Evolutionary conservation across 768 basidiomycete genomes (phyloP).

Genomic region (Suillus paluster): DNA sequence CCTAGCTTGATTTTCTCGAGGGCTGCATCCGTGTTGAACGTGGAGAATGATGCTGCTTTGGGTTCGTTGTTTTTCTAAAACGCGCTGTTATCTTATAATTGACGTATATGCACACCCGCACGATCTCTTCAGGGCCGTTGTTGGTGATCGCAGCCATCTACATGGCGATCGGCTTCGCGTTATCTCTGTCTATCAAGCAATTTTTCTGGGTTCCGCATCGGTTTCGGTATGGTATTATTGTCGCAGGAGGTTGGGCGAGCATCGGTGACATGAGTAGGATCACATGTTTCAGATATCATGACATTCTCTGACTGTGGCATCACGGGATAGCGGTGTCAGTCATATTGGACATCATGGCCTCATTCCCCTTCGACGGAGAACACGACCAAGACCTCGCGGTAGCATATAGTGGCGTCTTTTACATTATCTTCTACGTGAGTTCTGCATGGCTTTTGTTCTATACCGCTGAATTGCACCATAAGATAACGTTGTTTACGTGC

Average conservation of each 20-base stretch:
- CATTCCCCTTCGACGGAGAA: conserved; percentile 56
- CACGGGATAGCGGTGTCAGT: conserved; percentile 56
- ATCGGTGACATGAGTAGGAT: conserved; percentile 66
- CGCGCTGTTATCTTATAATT: background rate
- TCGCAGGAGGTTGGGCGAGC: conserved; percentile 66
- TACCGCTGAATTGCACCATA: background rate
- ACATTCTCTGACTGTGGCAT: background rate
- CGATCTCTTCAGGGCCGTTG: conserved; percentile 50
- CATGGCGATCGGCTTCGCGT: conserved; percentile 49
- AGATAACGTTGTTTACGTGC: background rate
- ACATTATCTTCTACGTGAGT: conserved; percentile 60
- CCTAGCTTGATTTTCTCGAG: conserved; percentile 61
- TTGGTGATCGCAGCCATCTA: conserved; percentile 63
- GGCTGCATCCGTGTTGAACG: conserved; percentile 61
- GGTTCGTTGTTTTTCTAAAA: conserved; percentile 38
- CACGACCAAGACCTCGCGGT: conserved; percentile 59
- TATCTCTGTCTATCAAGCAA: conserved; percentile 53
- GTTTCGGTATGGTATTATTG: conserved; percentile 66
- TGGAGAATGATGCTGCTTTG: conserved; percentile 55
- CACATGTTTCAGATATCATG: background rate
- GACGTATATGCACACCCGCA: background rate
- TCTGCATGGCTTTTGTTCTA: background rate
- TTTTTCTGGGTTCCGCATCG: conserved; percentile 74
- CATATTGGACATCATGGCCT: conserved; percentile 58
- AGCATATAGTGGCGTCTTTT: conserved; percentile 63